Percentiles rank a stretch among this genome's conserved stretches.
Conservation (phyloP, 2,329 filamentous ascomycete genomes). For the Trichophyton simii region DNA sequence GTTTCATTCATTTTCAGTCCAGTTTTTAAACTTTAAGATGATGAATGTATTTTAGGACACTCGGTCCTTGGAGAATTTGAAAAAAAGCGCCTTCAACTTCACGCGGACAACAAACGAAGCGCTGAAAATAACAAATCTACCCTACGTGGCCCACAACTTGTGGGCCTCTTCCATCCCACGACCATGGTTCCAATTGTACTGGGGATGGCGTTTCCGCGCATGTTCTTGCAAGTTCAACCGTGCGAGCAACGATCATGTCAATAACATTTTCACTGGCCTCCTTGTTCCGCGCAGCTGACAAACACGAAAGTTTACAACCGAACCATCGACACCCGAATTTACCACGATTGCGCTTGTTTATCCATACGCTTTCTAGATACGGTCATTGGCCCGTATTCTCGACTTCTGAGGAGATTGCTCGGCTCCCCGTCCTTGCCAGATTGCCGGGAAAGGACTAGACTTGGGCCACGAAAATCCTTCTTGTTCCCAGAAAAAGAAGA, state of each 20-base stretch:
- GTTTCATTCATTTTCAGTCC: neutral
- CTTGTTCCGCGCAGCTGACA: neutral
- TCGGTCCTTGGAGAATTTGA: neutral
- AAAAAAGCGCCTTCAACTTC: neutral
- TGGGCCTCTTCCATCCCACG: neutral
- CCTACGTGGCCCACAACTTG: neutral
- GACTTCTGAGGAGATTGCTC: neutral
- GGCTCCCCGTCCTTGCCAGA: neutral
- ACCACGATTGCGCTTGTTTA: neutral
- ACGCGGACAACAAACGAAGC: neutral
- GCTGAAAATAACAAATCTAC: neutral
- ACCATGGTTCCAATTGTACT: neutral
- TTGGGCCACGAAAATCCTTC: neutral
- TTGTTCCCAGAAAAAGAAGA: neutral
- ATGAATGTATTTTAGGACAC: neutral
- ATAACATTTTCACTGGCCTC: neutral
- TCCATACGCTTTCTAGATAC: neutral
- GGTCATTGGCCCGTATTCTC: neutral
- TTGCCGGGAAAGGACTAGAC: neutral
- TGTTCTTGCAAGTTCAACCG: neutral
- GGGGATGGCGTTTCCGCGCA: neutral
- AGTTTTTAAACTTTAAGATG: neutral
- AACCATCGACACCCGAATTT: neutral
- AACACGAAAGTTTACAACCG: neutral
- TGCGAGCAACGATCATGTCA: neutral